phyloP scores from a whole-genome alignment of 805 yeast genomes.

The Cyberlindnera mississippiensis region DNA sequence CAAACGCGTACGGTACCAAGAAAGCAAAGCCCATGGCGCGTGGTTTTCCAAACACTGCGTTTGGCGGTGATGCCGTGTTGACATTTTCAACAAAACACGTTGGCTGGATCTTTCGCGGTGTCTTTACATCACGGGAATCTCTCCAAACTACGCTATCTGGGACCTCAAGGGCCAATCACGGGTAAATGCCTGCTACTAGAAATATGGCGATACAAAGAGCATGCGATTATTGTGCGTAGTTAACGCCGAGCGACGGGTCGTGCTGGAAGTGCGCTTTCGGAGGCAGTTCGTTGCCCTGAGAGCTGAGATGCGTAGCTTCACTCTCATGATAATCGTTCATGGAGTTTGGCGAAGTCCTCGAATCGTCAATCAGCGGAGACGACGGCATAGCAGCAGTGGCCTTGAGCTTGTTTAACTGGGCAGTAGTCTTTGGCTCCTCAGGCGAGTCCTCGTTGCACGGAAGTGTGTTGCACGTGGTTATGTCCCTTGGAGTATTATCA shows the following conservation, averaged over 20 bases:
- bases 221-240: too few species aligned
- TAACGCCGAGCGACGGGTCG: conserved; percentile 14
- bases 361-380: conserved; percentile 20
- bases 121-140: too few species aligned
- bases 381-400: conserved; percentile 21
- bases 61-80: conserved; percentile 1
- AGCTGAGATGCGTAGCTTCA: conserved; percentile 12
- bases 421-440: conserved; percentile 11
- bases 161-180: too few species aligned
- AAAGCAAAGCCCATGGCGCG: background rate
- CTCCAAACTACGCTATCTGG: too few species aligned
- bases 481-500: conserved; percentile 28
- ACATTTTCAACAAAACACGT: conserved; percentile 1
- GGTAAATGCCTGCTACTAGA: too few species aligned
- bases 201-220: too few species aligned
- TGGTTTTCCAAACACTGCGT: background rate
- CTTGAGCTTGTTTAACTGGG: conserved; percentile 6
- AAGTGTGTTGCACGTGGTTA: conserved; percentile 29
- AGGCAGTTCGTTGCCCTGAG: conserved; percentile 14
- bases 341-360: conserved; percentile 17
- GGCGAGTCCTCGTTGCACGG: conserved; percentile 30
- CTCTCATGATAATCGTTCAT: conserved; percentile 10
- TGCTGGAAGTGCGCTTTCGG: conserved; percentile 22
- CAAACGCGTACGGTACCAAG: conserved; percentile 1
- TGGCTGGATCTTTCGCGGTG: background rate